Percentiles rank a stretch among this genome's conserved stretches.
Evolutionary conservation across 257 asterid genomes (phyloP).

Genomic region (Paulownia fortunei): DNA sequence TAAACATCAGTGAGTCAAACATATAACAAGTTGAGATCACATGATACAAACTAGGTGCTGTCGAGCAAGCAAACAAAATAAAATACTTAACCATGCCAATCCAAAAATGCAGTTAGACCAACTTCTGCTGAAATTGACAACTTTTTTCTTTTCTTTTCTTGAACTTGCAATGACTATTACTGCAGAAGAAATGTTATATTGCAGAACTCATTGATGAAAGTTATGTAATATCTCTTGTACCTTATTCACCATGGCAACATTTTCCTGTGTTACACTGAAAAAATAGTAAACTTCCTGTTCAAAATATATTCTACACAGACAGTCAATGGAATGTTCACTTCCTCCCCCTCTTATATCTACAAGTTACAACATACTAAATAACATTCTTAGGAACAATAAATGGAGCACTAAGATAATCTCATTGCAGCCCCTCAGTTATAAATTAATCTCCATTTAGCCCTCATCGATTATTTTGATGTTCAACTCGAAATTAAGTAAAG

Average conservation of each 20-base stretch:
- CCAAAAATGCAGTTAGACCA: not conserved
- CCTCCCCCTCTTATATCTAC: too few species aligned
- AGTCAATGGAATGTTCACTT: too few species aligned
- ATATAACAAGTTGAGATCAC: not conserved
- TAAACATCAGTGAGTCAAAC: not conserved
- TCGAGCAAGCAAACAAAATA: not conserved
- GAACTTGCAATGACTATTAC: too few species aligned
- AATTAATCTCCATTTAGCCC: not conserved
- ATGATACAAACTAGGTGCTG: not conserved
- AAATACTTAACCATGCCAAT: not conserved
- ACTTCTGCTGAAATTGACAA: not conserved
- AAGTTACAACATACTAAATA: not conserved
- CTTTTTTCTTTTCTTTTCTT: too few species aligned
- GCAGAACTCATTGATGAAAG: too few species aligned
- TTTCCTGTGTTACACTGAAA: too few species aligned
- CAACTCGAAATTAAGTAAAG: conserved; percentile 19
- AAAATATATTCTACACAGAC: too few species aligned
- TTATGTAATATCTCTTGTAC: too few species aligned
- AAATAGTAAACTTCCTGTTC: too few species aligned
- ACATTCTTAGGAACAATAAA: not conserved
- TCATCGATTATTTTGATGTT: not conserved
- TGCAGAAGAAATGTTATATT: too few species aligned
- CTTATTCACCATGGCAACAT: too few species aligned
- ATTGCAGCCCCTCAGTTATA: not conserved
- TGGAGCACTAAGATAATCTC: not conserved